These are phyloP conservation scores for Annulohypoxylon stygium DNA, from an alignment of 495 filamentous ascomycete genomes.

Conservation along the genomic window DNA sequence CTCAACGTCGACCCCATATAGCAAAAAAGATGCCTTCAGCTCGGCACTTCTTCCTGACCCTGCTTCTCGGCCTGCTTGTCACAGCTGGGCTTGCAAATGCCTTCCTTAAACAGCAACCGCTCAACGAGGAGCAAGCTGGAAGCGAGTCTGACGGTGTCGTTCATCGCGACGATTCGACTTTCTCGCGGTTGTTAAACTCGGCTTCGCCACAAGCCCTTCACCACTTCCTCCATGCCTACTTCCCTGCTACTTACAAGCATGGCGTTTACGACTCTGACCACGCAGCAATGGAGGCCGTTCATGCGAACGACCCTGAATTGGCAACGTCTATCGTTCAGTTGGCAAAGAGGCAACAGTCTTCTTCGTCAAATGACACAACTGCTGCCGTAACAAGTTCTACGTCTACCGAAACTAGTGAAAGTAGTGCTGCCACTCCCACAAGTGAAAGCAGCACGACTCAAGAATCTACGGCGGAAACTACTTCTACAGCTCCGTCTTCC, in stretches of 20 bases:
- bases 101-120: slow-evolving; percentile 37
- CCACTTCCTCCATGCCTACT: slow-evolving; percentile 56
- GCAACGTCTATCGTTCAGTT: slow-evolving; percentile 55
- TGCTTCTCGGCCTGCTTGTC: slow-evolving; percentile 50
- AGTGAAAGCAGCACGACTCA: slow-evolving; percentile 36
- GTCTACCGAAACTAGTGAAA: slow-evolving; percentile 32
- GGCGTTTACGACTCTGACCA: slow-evolving; percentile 55
- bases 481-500: slow-evolving; percentile 29
- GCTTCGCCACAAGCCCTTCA: slow-evolving; percentile 57
- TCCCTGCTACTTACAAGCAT: slow-evolving; percentile 54
- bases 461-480: slow-evolving; percentile 36
- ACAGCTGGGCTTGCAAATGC: slow-evolving; percentile 52
- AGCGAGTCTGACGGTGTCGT: slow-evolving; percentile 26
- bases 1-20: slow-evolving; percentile 23
- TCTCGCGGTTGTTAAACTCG: slow-evolving; percentile 52
- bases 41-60: slow-evolving; percentile 46
- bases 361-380: slow-evolving; percentile 44
- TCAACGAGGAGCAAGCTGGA: slow-evolving; percentile 21
- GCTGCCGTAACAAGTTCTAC: slow-evolving; percentile 14
- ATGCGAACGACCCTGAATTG: slow-evolving; percentile 48
- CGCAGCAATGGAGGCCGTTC: slow-evolving; percentile 52
- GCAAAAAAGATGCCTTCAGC: slow-evolving; percentile 48
- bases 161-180: slow-evolving; percentile 46
- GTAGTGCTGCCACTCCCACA: slow-evolving; percentile 28
- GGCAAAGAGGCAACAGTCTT: slow-evolving; percentile 50